Evolutionary conservation across 2,329 filamentous ascomycete genomes (phyloP), one percentile per base, ranked within the genome.

Genomic region (Zasmidium citrigriseum): DNA sequence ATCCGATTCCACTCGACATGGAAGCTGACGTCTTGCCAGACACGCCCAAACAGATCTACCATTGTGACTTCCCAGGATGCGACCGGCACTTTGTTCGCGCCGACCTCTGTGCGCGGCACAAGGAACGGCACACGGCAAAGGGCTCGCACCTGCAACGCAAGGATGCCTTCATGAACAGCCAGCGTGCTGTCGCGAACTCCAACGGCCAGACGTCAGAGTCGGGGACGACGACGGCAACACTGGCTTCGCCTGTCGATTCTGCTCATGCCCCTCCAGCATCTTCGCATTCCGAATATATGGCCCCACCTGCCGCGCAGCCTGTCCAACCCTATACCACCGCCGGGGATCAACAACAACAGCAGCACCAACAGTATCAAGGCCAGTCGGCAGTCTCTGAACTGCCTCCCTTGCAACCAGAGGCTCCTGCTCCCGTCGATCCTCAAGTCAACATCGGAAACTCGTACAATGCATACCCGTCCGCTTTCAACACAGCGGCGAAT

Each of bases 1-100:
- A 41, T 41, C 16, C 34, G n/a, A n/a, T n/a, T n/a, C n/a, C n/a
- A n/a, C n/a, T n/a, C n/a, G 29, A 14, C 46, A 34, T 25, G 52
- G 27, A 38, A 10, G 45, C 57, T 66, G 52, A 64, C 55, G n/a
- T 38, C 29, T 24, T 34, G 18, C 18, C 57, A 91, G 89, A 98
- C 77, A 89, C 90, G 57, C 93, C 93, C 18, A 97, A 97, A 77
- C 91, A 96, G 72, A 96, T 96, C 55, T 98, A 96, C 73, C 86
- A 86, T 70, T 98, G 95, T 79, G 91, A 96, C 71, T 96, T 93
- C 69, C 90, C 91, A 20, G 91, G 93, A 70, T 99, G 95, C 75
- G 86, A 88, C 60, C 89, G 93, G 52, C 88, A 90, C 27, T 99
- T 98, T 77, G 93, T 98, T 58, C 87, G 95, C 63, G 91, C 96